Conservation (phyloP, 306 rosid species). For the Echinosophora koreensis region DNA sequence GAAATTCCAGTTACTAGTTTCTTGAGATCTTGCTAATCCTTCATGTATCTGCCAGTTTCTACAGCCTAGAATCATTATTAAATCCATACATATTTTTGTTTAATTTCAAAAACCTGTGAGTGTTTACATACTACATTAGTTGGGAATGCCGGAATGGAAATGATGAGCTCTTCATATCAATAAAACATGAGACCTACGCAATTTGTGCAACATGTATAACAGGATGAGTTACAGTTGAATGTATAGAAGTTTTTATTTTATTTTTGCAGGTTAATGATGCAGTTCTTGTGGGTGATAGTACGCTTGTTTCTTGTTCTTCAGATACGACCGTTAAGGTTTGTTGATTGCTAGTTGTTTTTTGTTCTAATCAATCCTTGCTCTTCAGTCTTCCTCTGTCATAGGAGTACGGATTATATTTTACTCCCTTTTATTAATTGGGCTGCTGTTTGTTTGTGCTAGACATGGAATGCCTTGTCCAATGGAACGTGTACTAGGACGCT, state of each 20-base stretch:
- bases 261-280: slow-evolving; percentile 82
- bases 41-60: slow-evolving; percentile 11
- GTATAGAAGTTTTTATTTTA: slow-evolving; percentile 23
- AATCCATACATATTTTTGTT: neutral
- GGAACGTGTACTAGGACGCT: slow-evolving; percentile 77
- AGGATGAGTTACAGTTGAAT: neutral
- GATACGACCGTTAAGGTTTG: slow-evolving; percentile 85
- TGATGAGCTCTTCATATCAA: neutral
- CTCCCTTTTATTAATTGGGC: neutral
- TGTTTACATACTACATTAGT: neutral
- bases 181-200: neutral
- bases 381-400: slow-evolving; percentile 22
- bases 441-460: slow-evolving; percentile 48
- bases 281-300: slow-evolving; percentile 71
- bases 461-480: slow-evolving; percentile 75
- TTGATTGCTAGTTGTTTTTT: slow-evolving; percentile 18
- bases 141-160: slow-evolving; percentile 36
- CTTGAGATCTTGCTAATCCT: neutral
- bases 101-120: neutral
- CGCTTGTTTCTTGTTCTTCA: slow-evolving; percentile 90
- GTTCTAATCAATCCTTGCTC: neutral
- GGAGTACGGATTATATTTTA: neutral
- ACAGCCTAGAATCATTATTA: slow-evolving; percentile 5
- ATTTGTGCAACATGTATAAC: slow-evolving; percentile 32
- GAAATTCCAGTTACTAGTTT: slow-evolving; percentile 24